phyloP scores from a whole-genome alignment of 805 yeast species.

The Blastobotrys robertii region DNA sequence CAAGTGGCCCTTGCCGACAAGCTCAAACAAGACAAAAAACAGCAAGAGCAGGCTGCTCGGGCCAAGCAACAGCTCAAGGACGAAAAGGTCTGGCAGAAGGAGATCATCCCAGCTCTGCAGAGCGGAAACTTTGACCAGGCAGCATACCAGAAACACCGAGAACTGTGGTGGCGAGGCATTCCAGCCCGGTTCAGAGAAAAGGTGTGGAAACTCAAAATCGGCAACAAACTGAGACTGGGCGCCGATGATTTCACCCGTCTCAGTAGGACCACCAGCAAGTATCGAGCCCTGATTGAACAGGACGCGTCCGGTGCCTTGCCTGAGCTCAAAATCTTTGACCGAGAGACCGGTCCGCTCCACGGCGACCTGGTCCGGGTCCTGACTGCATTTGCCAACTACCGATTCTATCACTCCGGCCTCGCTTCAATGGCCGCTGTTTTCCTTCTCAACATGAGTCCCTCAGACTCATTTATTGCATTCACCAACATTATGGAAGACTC shows the following conservation, averaged over 20 bases:
- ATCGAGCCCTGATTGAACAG: slow-evolving; percentile 3
- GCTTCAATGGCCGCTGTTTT: slow-evolving; percentile 34
- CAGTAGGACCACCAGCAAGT: neutral
- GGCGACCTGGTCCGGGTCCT: slow-evolving; percentile 29
- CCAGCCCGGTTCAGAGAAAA: slow-evolving; percentile 36
- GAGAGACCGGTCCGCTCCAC: slow-evolving; percentile 24
- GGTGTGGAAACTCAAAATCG: slow-evolving; percentile 44
- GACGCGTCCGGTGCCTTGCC: slow-evolving; percentile 29
- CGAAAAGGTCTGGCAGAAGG: slow-evolving; percentile 31
- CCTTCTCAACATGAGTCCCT: slow-evolving; percentile 28
- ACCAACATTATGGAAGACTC: slow-evolving; percentile 32
- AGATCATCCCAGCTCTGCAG: slow-evolving; percentile 26
- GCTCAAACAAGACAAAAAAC: slow-evolving; percentile 22
- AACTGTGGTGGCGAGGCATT: slow-evolving; percentile 53
- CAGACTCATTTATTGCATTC: slow-evolving; percentile 33
- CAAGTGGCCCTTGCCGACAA: slow-evolving; percentile 28
- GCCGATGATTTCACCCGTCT: slow-evolving; percentile 2
- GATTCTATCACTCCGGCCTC: slow-evolving; percentile 31
- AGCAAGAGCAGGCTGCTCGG: slow-evolving; percentile 15
- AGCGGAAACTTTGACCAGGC: slow-evolving; percentile 24
- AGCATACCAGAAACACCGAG: slow-evolving; percentile 34
- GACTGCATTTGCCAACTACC: slow-evolving; percentile 23
- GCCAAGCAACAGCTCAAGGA: slow-evolving; percentile 21
- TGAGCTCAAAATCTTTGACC: slow-evolving; percentile 31
- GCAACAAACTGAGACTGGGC: slow-evolving; percentile 25